Conservation (phyloP, 2,329 filamentous ascomycete species). For the Botrytis sinoallii region DNA sequence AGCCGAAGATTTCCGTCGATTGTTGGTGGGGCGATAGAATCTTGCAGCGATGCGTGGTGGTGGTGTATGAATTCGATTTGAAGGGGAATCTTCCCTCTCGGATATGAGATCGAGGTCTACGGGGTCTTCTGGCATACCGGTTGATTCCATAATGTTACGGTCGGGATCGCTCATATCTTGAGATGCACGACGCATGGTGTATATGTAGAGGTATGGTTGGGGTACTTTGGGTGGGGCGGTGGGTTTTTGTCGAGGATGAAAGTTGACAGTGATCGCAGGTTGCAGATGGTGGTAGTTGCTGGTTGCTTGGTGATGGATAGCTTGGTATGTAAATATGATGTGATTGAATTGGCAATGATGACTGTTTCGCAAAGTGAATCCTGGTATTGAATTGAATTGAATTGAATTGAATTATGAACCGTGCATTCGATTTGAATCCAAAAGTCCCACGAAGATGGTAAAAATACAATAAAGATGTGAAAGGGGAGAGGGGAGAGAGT, state of each 20-base stretch:
- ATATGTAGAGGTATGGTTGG: neutral
- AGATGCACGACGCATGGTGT: conserved; percentile 36
- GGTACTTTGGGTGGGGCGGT: conserved; percentile 10
- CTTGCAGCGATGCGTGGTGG: conserved; percentile 75
- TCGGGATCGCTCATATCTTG: conserved; percentile 37
- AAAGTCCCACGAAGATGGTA: neutral
- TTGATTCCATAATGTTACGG: conserved; percentile 37
- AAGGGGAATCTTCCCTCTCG: conserved; percentile 31
- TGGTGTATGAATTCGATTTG: conserved; percentile 51
- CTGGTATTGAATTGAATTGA: neutral
- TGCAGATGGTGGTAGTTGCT: conserved; percentile 15
- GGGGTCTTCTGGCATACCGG: conserved; percentile 22
- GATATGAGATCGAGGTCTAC: conserved; percentile 34
- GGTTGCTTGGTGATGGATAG: neutral
- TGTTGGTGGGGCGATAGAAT: conserved; percentile 66
- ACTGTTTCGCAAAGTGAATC: neutral
- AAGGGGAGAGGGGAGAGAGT: neutral
- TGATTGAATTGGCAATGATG: neutral
- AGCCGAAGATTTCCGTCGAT: conserved; percentile 70
- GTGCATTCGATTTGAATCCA: neutral
- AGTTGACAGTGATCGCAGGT: conserved; percentile 1
- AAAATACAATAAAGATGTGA: neutral
- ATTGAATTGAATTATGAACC: neutral
- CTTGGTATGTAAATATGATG: neutral
- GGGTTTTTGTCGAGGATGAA: conserved; percentile 15